These are phyloP conservation scores for Theobroma cacao DNA, from an alignment of 345 rosid species.

Conservation along the genomic window DNA sequence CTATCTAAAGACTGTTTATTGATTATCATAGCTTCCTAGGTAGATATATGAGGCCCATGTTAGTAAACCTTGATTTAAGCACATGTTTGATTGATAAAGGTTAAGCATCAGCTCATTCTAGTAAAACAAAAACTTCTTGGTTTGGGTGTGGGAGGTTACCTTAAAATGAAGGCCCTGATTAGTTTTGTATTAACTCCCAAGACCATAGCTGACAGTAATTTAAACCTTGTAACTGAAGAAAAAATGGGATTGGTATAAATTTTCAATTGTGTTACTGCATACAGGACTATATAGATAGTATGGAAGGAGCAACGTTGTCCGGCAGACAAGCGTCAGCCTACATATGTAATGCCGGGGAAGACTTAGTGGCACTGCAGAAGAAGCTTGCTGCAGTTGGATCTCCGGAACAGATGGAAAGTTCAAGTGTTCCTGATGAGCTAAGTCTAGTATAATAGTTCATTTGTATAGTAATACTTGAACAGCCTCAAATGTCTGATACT, in stretches of 20 bases:
- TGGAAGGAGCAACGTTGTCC: constrained; percentile 96
- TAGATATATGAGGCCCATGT: background rate
- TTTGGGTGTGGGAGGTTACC: background rate
- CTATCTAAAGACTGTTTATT: background rate
- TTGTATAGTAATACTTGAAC: background rate
- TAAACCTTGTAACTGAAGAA: background rate
- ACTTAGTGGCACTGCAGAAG: constrained; percentile 64
- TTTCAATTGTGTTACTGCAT: background rate
- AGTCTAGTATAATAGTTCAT: constrained; percentile 51
- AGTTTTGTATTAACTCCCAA: background rate
- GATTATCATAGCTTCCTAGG: background rate
- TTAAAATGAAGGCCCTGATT: background rate
- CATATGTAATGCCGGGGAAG: constrained; percentile 82
- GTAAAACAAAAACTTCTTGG: background rate
- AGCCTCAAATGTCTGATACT: background rate
- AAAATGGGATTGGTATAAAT: background rate
- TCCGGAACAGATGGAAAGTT: constrained; percentile 20
- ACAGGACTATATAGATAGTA: constrained; percentile 98
- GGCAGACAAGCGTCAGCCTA: constrained; percentile 95
- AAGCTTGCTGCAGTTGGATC: constrained; percentile 42
- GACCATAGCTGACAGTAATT: background rate
- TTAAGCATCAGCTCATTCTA: background rate
- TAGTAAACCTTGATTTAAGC: background rate
- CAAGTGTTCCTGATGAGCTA: constrained; percentile 53
- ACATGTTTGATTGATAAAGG: background rate